Conservation (phyloP, 768 basidiomycete genomes). For the Tricholoma bakamatsutake region DNA sequence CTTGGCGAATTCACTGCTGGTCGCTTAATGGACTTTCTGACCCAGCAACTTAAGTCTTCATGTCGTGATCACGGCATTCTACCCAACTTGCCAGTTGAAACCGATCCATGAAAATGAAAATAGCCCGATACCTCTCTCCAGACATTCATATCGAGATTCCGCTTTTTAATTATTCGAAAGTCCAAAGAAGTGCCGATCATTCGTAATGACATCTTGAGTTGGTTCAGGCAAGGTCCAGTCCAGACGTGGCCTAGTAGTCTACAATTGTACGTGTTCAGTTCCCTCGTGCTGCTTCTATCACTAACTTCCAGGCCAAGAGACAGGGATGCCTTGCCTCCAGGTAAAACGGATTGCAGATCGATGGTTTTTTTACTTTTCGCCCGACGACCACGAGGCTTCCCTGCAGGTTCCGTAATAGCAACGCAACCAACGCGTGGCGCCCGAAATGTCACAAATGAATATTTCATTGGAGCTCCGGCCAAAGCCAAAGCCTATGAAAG, state of each 20-base stretch:
- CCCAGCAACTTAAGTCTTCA: conserved; percentile 3
- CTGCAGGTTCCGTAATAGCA: conserved; percentile 31
- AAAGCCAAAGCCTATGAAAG: conserved; percentile 23
- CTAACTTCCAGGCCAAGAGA: neutral
- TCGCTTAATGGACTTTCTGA: conserved; percentile 11
- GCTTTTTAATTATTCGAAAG: conserved; percentile 17
- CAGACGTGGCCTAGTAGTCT: conserved; percentile 11
- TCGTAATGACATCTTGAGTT: conserved; percentile 9
- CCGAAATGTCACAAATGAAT: conserved; percentile 18
- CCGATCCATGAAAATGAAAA: neutral
- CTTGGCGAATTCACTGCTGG: conserved; percentile 6
- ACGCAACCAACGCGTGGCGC: conserved; percentile 29
- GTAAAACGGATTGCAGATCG: conserved; percentile 13
- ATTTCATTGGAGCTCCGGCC: conserved; percentile 17
- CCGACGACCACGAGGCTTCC: conserved; percentile 30
- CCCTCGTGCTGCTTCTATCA: conserved; percentile 6
- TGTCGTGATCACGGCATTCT: neutral
- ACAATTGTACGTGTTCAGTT: conserved; percentile 14
- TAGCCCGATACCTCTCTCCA: neutral
- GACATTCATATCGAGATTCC: conserved; percentile 17
- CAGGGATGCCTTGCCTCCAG: conserved; percentile 4
- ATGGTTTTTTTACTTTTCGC: conserved; percentile 16
- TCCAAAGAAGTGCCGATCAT: conserved; percentile 20
- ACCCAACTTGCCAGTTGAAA: neutral
- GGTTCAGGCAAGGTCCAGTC: conserved; percentile 9